A percentile compares a stretch with the other conserved stretches of the same genome.
phyloP scores from a whole-genome alignment of 257 asterid genomes.

The Solanum piurae region DNA sequence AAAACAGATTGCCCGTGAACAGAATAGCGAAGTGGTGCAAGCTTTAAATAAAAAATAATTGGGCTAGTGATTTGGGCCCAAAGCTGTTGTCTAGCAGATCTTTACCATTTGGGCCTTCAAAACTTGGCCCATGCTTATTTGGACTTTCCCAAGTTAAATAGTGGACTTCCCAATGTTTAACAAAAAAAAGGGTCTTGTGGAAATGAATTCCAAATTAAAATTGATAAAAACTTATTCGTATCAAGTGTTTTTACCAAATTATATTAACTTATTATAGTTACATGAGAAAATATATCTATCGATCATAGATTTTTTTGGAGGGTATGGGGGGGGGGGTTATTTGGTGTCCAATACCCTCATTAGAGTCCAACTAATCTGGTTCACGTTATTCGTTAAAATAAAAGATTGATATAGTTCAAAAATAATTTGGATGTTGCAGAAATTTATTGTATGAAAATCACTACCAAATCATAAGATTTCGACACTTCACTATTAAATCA shows the following conservation, averaged over 20 bases:
- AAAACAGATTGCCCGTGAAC: too few relatives aligned
- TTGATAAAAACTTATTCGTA: too few relatives aligned
- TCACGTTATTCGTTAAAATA: too few relatives aligned
- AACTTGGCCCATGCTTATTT: neutral
- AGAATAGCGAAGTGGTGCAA: too few relatives aligned
- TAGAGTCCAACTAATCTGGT: neutral
- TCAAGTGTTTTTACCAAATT: neutral
- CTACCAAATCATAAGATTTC: neutral
- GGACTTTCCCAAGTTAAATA: neutral
- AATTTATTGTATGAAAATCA: neutral
- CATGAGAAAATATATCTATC: neutral
- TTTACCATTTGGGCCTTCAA: neutral
- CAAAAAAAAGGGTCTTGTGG: neutral
- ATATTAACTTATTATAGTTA: neutral
- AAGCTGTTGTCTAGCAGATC: neutral
- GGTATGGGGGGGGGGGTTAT: neutral
- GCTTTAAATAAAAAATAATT: neutral
- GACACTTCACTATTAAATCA: neutral
- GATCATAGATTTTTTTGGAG: neutral
- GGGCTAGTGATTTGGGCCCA: neutral
- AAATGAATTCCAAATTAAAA: neutral
- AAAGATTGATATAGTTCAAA: neutral
- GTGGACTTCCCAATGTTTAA: neutral
- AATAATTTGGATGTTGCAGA: neutral
- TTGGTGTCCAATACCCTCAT: neutral